Evolutionary conservation across 1,139 yeast genomes (phyloP).

Genomic region (Saccharomyces pastorianus): DNA sequence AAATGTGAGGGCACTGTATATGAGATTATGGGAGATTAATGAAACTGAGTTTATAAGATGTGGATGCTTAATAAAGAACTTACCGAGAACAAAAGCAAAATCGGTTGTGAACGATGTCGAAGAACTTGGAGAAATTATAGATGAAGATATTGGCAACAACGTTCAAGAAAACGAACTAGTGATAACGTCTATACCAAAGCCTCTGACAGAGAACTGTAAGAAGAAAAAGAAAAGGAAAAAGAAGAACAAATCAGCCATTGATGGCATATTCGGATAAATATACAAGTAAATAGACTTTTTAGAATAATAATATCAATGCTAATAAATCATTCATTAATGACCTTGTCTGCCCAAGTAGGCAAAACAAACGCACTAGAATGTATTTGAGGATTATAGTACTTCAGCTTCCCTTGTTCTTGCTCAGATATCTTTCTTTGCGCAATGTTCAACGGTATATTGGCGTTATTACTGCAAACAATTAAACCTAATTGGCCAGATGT

Average conservation of each 20-base stretch:
- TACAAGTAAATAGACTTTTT: neutral
- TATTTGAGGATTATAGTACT: slow-evolving; percentile 64
- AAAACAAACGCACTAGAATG: slow-evolving; percentile 77
- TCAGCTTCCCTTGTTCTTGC: slow-evolving; percentile 48
- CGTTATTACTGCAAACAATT: slow-evolving; percentile 68
- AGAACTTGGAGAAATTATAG: slow-evolving; percentile 6
- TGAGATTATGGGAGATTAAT: slow-evolving; percentile 25
- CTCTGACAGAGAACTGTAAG: slow-evolving; percentile 7
- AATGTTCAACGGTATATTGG: slow-evolving; percentile 39
- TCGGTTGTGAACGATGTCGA: slow-evolving; percentile 6
- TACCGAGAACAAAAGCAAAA: slow-evolving; percentile 2
- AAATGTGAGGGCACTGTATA: slow-evolving; percentile 35
- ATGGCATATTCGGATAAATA: slow-evolving; percentile 46
- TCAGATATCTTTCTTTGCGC: slow-evolving; percentile 48
- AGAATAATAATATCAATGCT: neutral
- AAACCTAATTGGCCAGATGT: slow-evolving; percentile 95
- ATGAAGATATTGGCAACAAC: slow-evolving; percentile 16
- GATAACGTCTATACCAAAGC: slow-evolving; percentile 4
- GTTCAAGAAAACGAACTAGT: slow-evolving; percentile 31
- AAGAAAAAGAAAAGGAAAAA: slow-evolving; percentile 38
- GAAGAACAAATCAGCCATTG: slow-evolving; percentile 45
- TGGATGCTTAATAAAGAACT: slow-evolving; percentile 3
- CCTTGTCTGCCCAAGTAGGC: slow-evolving; percentile 70
- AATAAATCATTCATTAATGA: slow-evolving; percentile 10
- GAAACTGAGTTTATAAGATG: slow-evolving; percentile 7